A percentile compares a stretch with the other conserved stretches of the same genome.
phyloP scores from a whole-genome alignment of 2,329 filamentous ascomycete genomes.

The Fusarium incarnatum region DNA sequence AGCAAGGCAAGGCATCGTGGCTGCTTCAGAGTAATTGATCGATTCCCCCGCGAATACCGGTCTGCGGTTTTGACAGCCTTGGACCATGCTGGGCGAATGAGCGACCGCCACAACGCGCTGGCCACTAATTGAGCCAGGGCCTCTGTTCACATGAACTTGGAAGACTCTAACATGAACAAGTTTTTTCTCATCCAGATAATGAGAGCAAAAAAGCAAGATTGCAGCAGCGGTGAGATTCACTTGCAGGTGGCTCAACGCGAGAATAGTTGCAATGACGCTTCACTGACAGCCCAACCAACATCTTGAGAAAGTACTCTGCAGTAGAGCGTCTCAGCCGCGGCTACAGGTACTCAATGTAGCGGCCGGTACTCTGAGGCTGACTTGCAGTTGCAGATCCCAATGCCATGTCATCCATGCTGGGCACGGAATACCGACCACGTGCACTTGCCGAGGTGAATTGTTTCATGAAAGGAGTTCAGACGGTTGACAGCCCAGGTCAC shows the following conservation, averaged over 20 bases:
- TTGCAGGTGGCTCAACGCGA: constrained; percentile 4
- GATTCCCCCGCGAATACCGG: constrained; percentile 22
- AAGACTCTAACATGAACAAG: constrained; percentile 4
- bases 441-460: constrained; percentile 19
- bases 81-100: constrained; percentile 37
- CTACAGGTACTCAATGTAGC: not conserved
- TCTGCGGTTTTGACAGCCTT: constrained; percentile 21
- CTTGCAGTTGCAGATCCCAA: constrained; percentile 9
- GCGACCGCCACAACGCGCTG: constrained; percentile 44
- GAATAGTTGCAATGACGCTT: not conserved
- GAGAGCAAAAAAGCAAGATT: constrained; percentile 19
- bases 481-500: not conserved
- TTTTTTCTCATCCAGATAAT: constrained; percentile 6
- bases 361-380: not conserved
- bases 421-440: not conserved
- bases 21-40: constrained; percentile 20
- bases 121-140: constrained; percentile 35
- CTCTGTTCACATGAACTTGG: constrained; percentile 7
- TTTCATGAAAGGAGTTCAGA: constrained; percentile 29
- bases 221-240: constrained; percentile 31
- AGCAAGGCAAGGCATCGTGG: constrained; percentile 11
- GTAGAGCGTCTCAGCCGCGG: constrained; percentile 1
- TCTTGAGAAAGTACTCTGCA: constrained; percentile 12
- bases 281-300: not conserved
- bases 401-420: constrained; percentile 13